Base-by-base conservation (phyloP, 257 asterid genomes). In the Fraxinus quadrangulata region DNA sequence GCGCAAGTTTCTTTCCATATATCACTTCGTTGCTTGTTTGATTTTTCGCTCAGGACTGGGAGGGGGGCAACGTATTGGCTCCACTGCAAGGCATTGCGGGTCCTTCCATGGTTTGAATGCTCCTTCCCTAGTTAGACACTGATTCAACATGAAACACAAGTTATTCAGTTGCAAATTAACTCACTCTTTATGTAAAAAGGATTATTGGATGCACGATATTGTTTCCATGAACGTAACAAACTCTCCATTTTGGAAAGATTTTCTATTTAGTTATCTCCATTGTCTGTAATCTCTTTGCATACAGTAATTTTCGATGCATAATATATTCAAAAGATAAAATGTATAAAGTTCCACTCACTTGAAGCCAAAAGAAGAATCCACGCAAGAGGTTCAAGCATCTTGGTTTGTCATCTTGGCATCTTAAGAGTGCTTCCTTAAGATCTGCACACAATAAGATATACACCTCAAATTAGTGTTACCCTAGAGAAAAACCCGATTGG, bases 361-460 rank as follows among this genome's bases (percentile, higher is more conserved):
- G 78, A 28, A 88, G 81, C 90, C 90, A 88, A 75, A 83, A 87
- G 88, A 87, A 82, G 76, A 89, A 87, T 5, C 92, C 92, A 24
- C 92, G 93, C 71, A 85, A 24, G 70, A 89, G 56, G 69, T 73
- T 76, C 84, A 89, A 75, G 76, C 80, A 13, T 77, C 77, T 83
- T 71, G 77, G 37, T 19, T 8, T 49, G 36, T 34, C 45, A 26
- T 54, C 59, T 45, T 67, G 67, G 61, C 28, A 26, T 59, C n/a
- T 47, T 59, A 8, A 21, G 31, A 89, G 77, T 67, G 68, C 80
- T 56, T 23, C 74, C 31, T 10, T 23, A 49, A 89, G 73, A 79
- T 74, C 93, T 89, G 81, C 82, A 88, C 34, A 23, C 54, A 47
- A 49, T 30, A 70, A 61, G 75, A 42, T 21, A 24, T 51, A 49